Conservation (phyloP, 495 filamentous ascomycete genomes). For the Apodospora peruviana region DNA sequence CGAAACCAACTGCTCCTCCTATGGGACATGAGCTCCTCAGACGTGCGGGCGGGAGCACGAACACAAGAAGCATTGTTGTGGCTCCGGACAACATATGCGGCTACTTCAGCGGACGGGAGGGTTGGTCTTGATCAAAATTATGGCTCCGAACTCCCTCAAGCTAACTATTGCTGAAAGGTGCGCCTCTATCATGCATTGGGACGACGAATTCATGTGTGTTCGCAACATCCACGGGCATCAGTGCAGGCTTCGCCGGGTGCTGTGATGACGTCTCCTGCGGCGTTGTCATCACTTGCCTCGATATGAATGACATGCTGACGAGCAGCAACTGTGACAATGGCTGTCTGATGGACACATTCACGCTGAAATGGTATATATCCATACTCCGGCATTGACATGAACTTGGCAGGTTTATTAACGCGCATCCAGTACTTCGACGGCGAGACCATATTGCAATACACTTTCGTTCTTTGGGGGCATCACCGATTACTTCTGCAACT, state of each 20-base stretch:
- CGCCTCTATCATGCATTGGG: not conserved
- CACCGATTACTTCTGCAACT: slow-evolving; percentile 36
- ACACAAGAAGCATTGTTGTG: slow-evolving; percentile 28
- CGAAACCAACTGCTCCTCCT: slow-evolving; percentile 30
- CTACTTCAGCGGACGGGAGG: slow-evolving; percentile 32
- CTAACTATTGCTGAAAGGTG: not conserved
- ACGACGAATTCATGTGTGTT: slow-evolving; percentile 24
- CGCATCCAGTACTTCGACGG: slow-evolving; percentile 17
- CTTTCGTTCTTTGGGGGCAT: slow-evolving; percentile 28
- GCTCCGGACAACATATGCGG: slow-evolving; percentile 47
- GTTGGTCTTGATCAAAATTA: slow-evolving; percentile 11
- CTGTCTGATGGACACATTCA: slow-evolving; percentile 30
- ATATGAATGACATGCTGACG: not conserved
- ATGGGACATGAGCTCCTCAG: slow-evolving; percentile 23
- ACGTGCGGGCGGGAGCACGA: slow-evolving; percentile 19
- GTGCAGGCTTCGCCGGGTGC: slow-evolving; percentile 31
- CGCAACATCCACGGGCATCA: slow-evolving; percentile 15
- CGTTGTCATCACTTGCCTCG: slow-evolving; percentile 22
- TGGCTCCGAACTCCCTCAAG: not conserved
- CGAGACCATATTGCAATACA: slow-evolving; percentile 31
- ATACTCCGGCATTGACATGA: slow-evolving; percentile 1
- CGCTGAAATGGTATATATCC: slow-evolving; percentile 32
- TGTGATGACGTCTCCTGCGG: slow-evolving; percentile 28
- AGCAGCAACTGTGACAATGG: slow-evolving; percentile 24
- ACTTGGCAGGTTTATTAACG: not conserved